Evolutionary conservation across 2,329 filamentous ascomycete species (phyloP).

Genomic region (Botrytis tulipae): DNA sequence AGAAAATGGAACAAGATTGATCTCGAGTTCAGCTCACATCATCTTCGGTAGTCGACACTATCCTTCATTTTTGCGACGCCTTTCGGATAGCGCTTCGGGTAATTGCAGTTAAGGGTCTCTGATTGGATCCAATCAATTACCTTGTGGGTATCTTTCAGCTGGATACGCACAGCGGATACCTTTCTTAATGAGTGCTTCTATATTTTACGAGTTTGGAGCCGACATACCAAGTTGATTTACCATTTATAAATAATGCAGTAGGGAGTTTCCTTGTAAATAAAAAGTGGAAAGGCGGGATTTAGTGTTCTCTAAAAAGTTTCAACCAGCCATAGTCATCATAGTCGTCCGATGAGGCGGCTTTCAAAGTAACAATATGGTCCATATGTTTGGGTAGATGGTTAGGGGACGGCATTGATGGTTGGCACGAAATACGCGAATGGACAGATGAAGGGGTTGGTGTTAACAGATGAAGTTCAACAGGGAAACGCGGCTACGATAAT

Average conservation of each 20-base stretch:
- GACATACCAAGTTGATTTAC: background rate
- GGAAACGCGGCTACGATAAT: slow-evolving; percentile 10
- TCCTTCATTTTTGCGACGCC: slow-evolving; percentile 19
- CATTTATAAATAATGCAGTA: slow-evolving; percentile 9
- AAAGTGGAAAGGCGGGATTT: slow-evolving; percentile 8
- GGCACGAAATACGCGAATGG: slow-evolving; percentile 8
- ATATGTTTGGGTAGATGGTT: background rate
- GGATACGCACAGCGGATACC: slow-evolving; percentile 14
- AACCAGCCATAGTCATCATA: slow-evolving; percentile 6
- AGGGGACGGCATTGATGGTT: slow-evolving; percentile 2
- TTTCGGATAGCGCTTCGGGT: slow-evolving; percentile 22
- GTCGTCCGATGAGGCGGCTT: slow-evolving; percentile 14
- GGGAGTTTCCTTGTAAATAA: slow-evolving; percentile 11
- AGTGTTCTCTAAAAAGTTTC: background rate
- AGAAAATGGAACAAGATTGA: background rate
- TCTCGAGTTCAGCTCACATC: slow-evolving; percentile 15
- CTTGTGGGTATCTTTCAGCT: slow-evolving; percentile 21
- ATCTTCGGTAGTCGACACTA: slow-evolving; percentile 21
- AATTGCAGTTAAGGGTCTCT: slow-evolving; percentile 3
- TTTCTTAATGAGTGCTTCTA: slow-evolving; percentile 11
- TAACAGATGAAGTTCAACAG: slow-evolving; percentile 1
- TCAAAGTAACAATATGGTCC: background rate
- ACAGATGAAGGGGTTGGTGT: slow-evolving; percentile 11
- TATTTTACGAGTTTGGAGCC: background rate
- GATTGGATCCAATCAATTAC: slow-evolving; percentile 10